Evolutionary conservation across 805 yeast species (phyloP), one percentile per base, ranked within the genome.

Genomic region (Ogataea saltuana): DNA sequence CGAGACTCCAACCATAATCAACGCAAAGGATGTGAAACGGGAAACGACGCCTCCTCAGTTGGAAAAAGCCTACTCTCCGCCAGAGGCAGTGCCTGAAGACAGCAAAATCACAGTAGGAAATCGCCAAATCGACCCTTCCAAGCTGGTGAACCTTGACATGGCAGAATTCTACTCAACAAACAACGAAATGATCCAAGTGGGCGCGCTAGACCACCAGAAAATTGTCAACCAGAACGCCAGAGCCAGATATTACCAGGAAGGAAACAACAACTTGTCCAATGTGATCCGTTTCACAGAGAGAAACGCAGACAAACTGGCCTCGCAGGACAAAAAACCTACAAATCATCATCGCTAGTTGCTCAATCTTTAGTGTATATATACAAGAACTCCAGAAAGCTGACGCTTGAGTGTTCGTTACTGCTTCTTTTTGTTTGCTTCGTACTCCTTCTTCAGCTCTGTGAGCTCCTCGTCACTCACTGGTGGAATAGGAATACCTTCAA

Each of bases 401-500:
- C n/a, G n/a, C n/a, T n/a, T n/a, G n/a, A n/a, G n/a, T n/a, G n/a
- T n/a, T n/a, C n/a, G n/a, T 16, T 35, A 45, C 27, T 39, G 42
- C 32, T 49, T 49, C 28, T 45, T 41, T 55, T 69, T 65, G 50
- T 67, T 65, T 33, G 61, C 74, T 61, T 81, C 85, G 59, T 84
- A 86, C 61, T 88, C 95, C 59, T 75, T 72, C 64, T 77, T 81
- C 69, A 90, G 75, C 63, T 78, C 72, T 39, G 76, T 78, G 59
- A 91, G 72, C 60, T 88, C 93, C 41, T 75, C 81, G 48, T 85
- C 93, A 29, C 83, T 75, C 46, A 91, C 74, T 15, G 98, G 97
- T 36, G 99, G 99, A 53, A 91, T 81, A 30, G 97, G 97, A 54
- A 91, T 88, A 61, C 90, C 97, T 34, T 75, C 80, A 62, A 91